A percentile compares a stretch with the other conserved stretches of the same genome.
Conservation (phyloP, 2,329 filamentous ascomycete genomes). For the Mycogone perniciosa region DNA sequence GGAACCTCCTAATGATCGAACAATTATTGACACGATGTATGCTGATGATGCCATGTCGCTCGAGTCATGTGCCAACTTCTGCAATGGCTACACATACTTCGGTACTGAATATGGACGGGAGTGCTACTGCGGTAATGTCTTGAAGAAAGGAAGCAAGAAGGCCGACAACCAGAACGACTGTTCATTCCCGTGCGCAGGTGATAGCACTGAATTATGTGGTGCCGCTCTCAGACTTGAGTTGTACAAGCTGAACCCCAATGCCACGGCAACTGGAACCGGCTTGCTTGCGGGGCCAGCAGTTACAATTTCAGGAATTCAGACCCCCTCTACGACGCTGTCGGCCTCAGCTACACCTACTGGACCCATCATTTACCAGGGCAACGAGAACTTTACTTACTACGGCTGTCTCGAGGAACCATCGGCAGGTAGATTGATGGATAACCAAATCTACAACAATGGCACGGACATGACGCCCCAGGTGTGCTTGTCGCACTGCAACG, state of each 20-base stretch:
- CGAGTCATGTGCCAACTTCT: constrained; percentile 27
- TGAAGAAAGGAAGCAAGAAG: constrained; percentile 23
- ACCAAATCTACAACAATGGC: constrained; percentile 24
- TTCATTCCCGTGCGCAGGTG: constrained; percentile 27
- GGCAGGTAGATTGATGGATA: constrained; percentile 25
- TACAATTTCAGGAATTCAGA: constrained; percentile 1
- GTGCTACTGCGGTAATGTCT: constrained; percentile 32
- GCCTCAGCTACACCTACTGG: constrained; percentile 19
- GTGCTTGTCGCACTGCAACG: constrained; percentile 28
- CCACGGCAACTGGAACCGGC: too few species aligned
- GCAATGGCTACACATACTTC: constrained; percentile 25
- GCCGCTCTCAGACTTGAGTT: constrained; percentile 16
- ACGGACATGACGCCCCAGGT: constrained; percentile 28
- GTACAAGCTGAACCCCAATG: constrained; percentile 20
- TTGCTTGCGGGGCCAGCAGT: neutral
- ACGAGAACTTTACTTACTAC: constrained; percentile 33
- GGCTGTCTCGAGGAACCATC: constrained; percentile 30
- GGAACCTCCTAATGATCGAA: constrained; percentile 26
- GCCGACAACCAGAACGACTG: constrained; percentile 28
- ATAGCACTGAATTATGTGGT: constrained; percentile 30
- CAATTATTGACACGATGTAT: constrained; percentile 24
- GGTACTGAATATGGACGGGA: constrained; percentile 31
- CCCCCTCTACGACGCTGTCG: constrained; percentile 9
- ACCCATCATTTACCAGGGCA: constrained; percentile 26
- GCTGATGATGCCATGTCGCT: constrained; percentile 31